A percentile compares a stretch with the other conserved stretches of the same genome.
Evolutionary conservation across 441 rosid genomes (phyloP).

Genomic region (Eutrema salsugineum): DNA sequence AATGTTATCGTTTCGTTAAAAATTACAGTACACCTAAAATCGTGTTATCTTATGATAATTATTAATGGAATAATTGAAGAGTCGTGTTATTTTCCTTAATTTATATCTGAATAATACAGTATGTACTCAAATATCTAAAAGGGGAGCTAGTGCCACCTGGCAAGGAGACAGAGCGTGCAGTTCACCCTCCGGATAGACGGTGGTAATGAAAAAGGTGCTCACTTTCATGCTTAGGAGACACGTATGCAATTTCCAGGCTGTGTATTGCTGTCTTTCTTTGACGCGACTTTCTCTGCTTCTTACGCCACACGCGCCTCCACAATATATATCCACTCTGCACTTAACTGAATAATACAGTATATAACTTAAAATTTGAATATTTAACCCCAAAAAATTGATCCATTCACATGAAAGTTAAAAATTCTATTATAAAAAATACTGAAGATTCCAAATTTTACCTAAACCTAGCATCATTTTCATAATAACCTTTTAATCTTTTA

Average conservation of each 20-base stretch:
- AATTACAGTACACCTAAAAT: not conserved
- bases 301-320: slow-evolving; percentile 17
- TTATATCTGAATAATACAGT: no score
- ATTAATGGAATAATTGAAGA: not conserved
- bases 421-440: no score
- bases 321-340: not conserved
- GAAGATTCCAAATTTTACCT: no score
- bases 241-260: slow-evolving; percentile 23
- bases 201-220: not conserved
- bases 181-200: not conserved
- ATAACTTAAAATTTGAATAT: no score
- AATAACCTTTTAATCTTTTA: no score
- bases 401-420: no score
- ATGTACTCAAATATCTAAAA: no score
- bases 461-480: no score
- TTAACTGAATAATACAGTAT: no score
- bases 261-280: not conserved
- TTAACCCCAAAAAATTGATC: no score
- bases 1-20: not conserved
- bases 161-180: not conserved
- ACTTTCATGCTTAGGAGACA: slow-evolving; percentile 26
- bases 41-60: not conserved
- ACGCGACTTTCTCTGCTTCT: slow-evolving; percentile 12
- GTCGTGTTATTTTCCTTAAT: not conserved
- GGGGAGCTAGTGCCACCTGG: not conserved